Base-by-base conservation (phyloP, 129 eudicot species). In the Apium graveolens region DNA sequence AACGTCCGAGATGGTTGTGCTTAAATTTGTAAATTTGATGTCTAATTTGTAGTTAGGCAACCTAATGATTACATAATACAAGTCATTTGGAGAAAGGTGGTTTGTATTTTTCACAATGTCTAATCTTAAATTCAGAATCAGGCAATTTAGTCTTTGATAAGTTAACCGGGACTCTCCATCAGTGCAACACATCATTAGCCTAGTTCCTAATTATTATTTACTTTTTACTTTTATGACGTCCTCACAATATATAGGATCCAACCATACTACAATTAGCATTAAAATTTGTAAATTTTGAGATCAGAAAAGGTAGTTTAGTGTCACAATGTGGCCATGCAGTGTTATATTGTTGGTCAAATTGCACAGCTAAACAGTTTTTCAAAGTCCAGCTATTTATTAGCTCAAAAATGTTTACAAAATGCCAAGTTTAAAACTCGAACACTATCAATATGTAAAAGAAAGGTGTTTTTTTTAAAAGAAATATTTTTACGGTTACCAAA, bases 101-200 rank as follows among this genome's bases (percentile, higher is more conserved):
- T 39, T 71, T 71, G 75, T 71, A 38, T 71, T 71, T 71, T 71
- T 37, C 46, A 71, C 12, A 71, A 71, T 71, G 26, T 70, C 74
- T 70, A 20, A 12, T 70, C 37, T 71, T 21, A 11, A 9, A 42
- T 9, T 71, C 75, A 71, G 39, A 38, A 71, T 71, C 18, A 0
- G 27, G 75, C 49, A 37, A 34, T 39, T 71, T 38, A 37, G 75
- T 34, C 74, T 70, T 70, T 20, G 18, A 1, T 70, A 70, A 37
- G 39, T 37, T 70, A 70, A 14, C n/a, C 74, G 8, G 6, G 72
- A 65, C 29, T 24, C 13, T 16, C 51, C 51, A 0, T 1, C 63
- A 6, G 60, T 51, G n/a, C 5, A 51, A 24, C 27, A 12, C 31
- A 57, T n/a, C 10, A 24, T 57, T n/a, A 57, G 65, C 65, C 65